Base-by-base conservation (phyloP, 1,139 yeast species). In the Nakaseomyces sp. region DNA sequence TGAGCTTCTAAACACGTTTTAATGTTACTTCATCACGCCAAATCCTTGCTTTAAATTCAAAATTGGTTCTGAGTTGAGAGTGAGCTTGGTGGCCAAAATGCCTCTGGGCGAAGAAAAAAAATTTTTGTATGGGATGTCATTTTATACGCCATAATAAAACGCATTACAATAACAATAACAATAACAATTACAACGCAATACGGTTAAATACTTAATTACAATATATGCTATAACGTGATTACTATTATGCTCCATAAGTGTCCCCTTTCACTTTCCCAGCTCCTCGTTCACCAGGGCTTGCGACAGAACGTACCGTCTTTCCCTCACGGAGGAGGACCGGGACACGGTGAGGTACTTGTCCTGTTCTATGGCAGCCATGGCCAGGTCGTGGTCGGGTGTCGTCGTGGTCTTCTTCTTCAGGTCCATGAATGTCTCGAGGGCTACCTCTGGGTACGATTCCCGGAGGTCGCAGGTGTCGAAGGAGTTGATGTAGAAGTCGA, bases 401-500 rank as follows among this genome's bases (percentile, higher is more conserved):
- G 72, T 71, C 2, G 70, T 64, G 16, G 70, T 62, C 42, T 67
- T 69, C 50, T 75, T 74, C 69, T 77, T 76, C 17, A 68, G 56
- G 35, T 68, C 67, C 45, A 78, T 69, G 52, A 77, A 77, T 9
- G 65, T 68, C 47, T 77, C 81, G 41, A 70, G 46, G 30, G 54
- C 51, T 1, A 62, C 43, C 8, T 37, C 33, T 4, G 61, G 55
- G 13, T 52, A 25, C 29, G 51, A 50, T 33, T 50, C 52, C 37
- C 52, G 67, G 36, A 76, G 58, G 36, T 62, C 63, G 43, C 70
- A 63, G 31, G 67, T 60, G 44, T 70, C 66, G 48, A 71, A 72
- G 28, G 73, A 66, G 46, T 78, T 80, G 47, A 77, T 73, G 52
- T 76, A 79, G 52, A 76, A 74, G 52, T 80, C 83, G 45, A 83